Evolutionary conservation across 2,329 filamentous ascomycete species (phyloP).

Genomic region (Penicillium sp.): DNA sequence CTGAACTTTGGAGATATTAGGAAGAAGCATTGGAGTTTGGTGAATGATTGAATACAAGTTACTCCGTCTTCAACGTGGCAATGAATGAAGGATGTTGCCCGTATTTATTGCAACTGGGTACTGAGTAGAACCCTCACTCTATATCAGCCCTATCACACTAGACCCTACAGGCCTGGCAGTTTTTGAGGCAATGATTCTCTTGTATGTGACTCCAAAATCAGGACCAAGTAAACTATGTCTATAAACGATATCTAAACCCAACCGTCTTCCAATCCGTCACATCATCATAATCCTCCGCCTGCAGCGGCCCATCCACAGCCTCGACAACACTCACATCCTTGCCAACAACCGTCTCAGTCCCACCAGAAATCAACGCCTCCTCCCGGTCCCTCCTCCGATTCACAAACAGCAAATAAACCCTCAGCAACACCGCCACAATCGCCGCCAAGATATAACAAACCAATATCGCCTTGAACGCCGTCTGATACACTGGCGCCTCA

Average conservation of each 20-base stretch:
- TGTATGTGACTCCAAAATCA: no score
- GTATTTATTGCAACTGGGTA: no score
- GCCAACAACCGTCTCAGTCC: slow-evolving; percentile 23
- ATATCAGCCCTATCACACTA: no score
- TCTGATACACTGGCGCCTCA: slow-evolving; percentile 48
- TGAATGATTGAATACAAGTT: no score
- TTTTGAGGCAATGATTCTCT: no score
- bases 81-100: no score
- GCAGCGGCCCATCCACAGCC: slow-evolving; percentile 36
- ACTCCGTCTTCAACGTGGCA: no score
- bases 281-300: slow-evolving; percentile 52
- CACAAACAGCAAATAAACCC: slow-evolving; percentile 52
- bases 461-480: slow-evolving; percentile 46
- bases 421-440: slow-evolving; percentile 47
- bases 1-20: no score
- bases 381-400: slow-evolving; percentile 54
- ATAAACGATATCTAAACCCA: slow-evolving; percentile 58
- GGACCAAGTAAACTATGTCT: no score
- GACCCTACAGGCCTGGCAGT: no score
- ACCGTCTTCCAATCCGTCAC: slow-evolving; percentile 57
- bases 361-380: slow-evolving; percentile 15
- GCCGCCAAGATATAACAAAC: slow-evolving; percentile 55
- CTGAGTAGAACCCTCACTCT: no score
- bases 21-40: no score
- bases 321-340: slow-evolving; percentile 42